Base-by-base conservation (phyloP, 169 alveolate species). In the Ichthyophthirius multifiliis region DNA sequence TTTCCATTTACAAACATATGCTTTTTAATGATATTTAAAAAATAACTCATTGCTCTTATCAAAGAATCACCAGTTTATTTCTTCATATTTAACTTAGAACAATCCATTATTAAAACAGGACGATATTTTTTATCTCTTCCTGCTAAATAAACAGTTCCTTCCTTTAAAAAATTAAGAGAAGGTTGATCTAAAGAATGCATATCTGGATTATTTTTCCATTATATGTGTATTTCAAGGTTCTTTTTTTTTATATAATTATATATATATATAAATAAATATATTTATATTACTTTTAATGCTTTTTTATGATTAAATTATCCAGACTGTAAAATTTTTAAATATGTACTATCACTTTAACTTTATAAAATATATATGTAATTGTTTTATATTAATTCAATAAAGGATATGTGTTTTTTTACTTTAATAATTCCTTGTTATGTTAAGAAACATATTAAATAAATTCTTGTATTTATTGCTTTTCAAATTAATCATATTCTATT, bases 121-220 rank as follows among this genome's bases (percentile, higher is more conserved):
- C 84, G 43, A 34, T 35, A 78, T 30, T 78, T 41, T 31, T 78
- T 78, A 44, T 78, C 84, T 44, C 84, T 78, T 0, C 84, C 84
- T 32, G 41, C 63, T 3, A 65, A 39, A 31, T 78, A 78, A 43
- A 65, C 74, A 13, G 43, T 78, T 5, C 84, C 84, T 2, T 20
- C 31, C 43, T 64, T 30, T 12, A 78, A 75, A 55, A 78, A 78
- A 30, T 63, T 65, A 43, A 41, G 65, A 64, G 62, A 63, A 16
- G 39, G 41, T 13, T 39, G 20, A 35, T 65, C 73, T 10, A 78
- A 32, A 31, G 43, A 20, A 16, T 78, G 84, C 47, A 48, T 64
- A n/a, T 63, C 44, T 16, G 84, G 84, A 44, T 41, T 78, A 31
- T 35, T 46, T 15, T 65, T 78, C 84, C 84, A 78, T 15, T 47